Conservation (phyloP, 176 grass and related monocot species). For the Cymbopogon citratus region DNA sequence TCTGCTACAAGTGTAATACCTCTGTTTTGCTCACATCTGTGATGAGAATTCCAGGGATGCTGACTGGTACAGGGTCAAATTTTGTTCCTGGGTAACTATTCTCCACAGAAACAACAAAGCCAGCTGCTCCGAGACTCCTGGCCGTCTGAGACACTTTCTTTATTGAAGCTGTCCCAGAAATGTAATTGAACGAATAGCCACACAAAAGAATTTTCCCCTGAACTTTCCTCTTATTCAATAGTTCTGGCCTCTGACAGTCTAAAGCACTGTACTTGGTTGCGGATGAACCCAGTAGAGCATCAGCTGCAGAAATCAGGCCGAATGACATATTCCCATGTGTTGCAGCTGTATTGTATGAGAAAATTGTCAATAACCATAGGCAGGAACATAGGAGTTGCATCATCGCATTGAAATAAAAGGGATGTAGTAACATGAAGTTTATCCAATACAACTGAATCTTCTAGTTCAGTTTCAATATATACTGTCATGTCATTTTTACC, state of each 20-base stretch:
- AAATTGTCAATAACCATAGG: conserved; percentile 10
- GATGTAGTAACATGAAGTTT: neutral
- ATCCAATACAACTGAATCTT: neutral
- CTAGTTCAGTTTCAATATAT: neutral
- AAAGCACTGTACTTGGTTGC: conserved; percentile 76
- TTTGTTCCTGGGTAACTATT: conserved; percentile 93
- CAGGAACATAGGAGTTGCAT: neutral
- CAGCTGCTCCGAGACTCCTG: conserved; percentile 76
- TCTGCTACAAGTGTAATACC: conserved; percentile 33
- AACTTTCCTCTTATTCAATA: conserved; percentile 84
- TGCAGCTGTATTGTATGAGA: conserved; percentile 53
- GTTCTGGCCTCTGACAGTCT: conserved; percentile 90
- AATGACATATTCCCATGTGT: conserved; percentile 88
- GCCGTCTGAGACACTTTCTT: conserved; percentile 88
- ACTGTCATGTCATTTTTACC: neutral
- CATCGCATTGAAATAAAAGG: conserved; percentile 15
- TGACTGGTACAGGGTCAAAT: conserved; percentile 93
- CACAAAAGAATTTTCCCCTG: conserved; percentile 90
- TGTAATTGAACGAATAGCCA: conserved; percentile 95
- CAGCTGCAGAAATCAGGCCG: conserved; percentile 66
- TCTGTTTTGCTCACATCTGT: conserved; percentile 76
- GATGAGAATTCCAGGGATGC: conserved; percentile 91
- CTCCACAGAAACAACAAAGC: conserved; percentile 91
- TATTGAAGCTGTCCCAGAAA: conserved; percentile 96
- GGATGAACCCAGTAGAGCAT: conserved; percentile 78